These are phyloP conservation scores for Tylopilus felleus DNA, from an alignment of 768 basidiomycete species.

Conservation along the genomic window DNA sequence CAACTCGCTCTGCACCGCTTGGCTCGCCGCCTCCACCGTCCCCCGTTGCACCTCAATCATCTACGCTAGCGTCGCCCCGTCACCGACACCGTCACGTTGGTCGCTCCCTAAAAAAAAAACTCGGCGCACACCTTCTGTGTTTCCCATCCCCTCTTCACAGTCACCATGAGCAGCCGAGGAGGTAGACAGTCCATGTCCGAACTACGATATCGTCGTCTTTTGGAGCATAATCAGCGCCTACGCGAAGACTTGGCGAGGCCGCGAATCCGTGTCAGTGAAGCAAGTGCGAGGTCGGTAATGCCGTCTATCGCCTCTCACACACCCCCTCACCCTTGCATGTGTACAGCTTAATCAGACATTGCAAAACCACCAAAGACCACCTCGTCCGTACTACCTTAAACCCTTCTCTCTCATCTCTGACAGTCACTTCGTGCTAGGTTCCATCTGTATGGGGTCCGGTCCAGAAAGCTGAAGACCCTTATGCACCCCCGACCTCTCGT, in stretches of 20 bases:
- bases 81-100: neutral
- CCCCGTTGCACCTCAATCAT: neutral
- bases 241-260: conserved; percentile 71
- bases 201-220: conserved; percentile 73
- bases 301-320: neutral
- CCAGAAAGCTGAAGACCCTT: conserved; percentile 90
- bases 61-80: neutral
- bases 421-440: conserved; percentile 48
- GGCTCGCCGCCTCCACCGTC: conserved; percentile 12
- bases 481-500: conserved; percentile 65
- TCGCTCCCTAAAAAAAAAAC: neutral
- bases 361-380: conserved; percentile 70
- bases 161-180: conserved; percentile 58
- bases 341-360: conserved; percentile 65
- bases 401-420: conserved; percentile 1
- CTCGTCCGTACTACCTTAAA: conserved; percentile 42
- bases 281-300: conserved; percentile 54
- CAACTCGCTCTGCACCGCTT: conserved; percentile 1
- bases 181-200: conserved; percentile 75
- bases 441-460: conserved; percentile 97
- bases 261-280: conserved; percentile 70
- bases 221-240: conserved; percentile 72
- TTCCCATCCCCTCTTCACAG: neutral
- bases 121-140: neutral
- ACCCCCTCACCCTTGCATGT: conserved; percentile 3